These are phyloP conservation scores for Eucalyptus virginea DNA, from an alignment of 345 rosid genomes.

Conservation along the genomic window DNA sequence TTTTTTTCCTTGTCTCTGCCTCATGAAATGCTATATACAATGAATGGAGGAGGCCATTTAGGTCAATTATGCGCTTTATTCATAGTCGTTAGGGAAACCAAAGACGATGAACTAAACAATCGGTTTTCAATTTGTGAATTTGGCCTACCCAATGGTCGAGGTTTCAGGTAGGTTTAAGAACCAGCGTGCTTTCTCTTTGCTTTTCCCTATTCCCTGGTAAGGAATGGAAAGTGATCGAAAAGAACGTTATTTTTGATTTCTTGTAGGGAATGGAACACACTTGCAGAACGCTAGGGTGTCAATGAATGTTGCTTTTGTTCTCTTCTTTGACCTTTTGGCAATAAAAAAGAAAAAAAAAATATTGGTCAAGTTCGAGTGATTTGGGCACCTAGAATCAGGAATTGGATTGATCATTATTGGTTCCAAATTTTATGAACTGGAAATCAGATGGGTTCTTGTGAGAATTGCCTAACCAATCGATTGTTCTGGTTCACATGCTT, in stretches of 20 bases:
- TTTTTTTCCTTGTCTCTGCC: background rate
- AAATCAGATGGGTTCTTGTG: background rate
- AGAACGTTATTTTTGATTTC: background rate
- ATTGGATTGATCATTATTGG: accelerated
- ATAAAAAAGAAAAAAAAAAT: background rate
- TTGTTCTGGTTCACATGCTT: accelerated
- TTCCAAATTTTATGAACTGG: background rate
- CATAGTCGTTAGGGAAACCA: accelerated
- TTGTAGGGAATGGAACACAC: background rate
- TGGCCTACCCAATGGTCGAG: accelerated
- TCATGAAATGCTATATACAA: background rate
- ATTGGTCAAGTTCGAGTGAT: background rate
- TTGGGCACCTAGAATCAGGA: accelerated
- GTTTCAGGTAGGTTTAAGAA: background rate
- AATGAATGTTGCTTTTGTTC: background rate
- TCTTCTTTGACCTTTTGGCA: background rate
- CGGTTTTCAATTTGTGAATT: background rate
- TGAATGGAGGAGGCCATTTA: background rate
- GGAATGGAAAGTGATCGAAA: background rate
- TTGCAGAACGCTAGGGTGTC: background rate
- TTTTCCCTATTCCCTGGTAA: background rate
- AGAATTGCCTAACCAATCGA: accelerated
- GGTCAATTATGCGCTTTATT: background rate
- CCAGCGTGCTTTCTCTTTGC: background rate
- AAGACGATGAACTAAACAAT: background rate